These are phyloP conservation scores for Cutaneotrichosporon spelunceum DNA, from an alignment of 1,284 basidiomycete species.

Conservation along the genomic window DNA sequence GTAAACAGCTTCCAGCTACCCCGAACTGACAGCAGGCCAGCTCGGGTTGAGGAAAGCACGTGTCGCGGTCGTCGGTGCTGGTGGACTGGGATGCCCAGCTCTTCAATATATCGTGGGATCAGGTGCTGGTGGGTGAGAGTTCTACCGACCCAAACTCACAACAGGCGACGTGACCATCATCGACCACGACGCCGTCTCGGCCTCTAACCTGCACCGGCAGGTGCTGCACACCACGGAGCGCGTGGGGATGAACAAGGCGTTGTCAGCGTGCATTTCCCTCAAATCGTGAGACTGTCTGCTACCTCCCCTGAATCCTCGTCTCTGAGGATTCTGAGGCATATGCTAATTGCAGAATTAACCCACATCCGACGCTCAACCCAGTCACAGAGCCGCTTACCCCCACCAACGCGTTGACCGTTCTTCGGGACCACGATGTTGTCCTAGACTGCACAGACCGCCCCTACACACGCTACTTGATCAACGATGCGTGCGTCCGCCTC, in stretches of 20 bases:
- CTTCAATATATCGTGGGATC: slow-evolving; percentile 89
- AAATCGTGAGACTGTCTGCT: slow-evolving; percentile 55
- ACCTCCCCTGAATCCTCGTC: neutral
- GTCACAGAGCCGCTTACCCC: slow-evolving; percentile 59
- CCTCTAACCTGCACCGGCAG: slow-evolving; percentile 92
- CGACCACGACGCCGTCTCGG: slow-evolving; percentile 85
- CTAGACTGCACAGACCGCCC: slow-evolving; percentile 96
- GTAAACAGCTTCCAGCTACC: slow-evolving; percentile 49
- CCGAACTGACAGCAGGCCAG: slow-evolving; percentile 62
- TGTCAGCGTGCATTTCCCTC: slow-evolving; percentile 70
- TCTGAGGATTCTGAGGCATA: neutral
- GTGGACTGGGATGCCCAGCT: slow-evolving; percentile 92
- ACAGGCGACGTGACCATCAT: slow-evolving; percentile 66
- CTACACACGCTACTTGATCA: slow-evolving; percentile 86
- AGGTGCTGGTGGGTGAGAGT: slow-evolving; percentile 68
- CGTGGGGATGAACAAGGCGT: slow-evolving; percentile 77
- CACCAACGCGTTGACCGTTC: slow-evolving; percentile 61
- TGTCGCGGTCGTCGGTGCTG: slow-evolving; percentile 87
- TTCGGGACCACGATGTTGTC: slow-evolving; percentile 68
- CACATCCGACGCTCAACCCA: slow-evolving; percentile 59
- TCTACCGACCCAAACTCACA: neutral
- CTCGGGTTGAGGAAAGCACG: slow-evolving; percentile 70
- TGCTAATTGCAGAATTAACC: slow-evolving; percentile 62
- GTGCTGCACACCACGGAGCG: slow-evolving; percentile 78
- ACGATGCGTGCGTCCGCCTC: slow-evolving; percentile 77